Conservation (phyloP, 2,329 filamentous ascomycete genomes). For the Kalmusia sp. region DNA sequence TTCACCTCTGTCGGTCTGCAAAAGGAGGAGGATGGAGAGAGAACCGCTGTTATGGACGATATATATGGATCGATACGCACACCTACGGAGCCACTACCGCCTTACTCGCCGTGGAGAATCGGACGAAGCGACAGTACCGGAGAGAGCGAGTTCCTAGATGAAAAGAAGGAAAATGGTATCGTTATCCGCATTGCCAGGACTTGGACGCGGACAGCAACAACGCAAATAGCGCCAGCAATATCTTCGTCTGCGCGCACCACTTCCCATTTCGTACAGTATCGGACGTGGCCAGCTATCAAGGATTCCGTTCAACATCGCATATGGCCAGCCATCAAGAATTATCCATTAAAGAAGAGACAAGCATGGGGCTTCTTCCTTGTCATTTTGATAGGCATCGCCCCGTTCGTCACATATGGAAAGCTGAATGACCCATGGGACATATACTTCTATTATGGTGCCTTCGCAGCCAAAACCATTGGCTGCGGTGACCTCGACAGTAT, state of each 20-base stretch:
- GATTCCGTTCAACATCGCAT: background rate
- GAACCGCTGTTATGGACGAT: too few species aligned
- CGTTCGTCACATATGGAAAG: background rate
- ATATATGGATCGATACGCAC: too few species aligned
- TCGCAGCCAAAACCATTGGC: conserved; percentile 3
- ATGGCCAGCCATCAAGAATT: conserved; percentile 2
- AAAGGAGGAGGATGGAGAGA: too few species aligned
- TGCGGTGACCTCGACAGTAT: background rate
- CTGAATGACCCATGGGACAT: background rate
- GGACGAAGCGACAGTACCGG: too few species aligned
- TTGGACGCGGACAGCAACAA: background rate
- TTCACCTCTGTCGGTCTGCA: background rate
- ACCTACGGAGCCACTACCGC: too few species aligned
- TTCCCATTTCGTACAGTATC: background rate
- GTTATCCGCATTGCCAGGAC: background rate
- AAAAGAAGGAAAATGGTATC: background rate
- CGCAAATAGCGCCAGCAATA: background rate
- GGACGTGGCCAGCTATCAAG: background rate
- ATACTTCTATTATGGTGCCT: conserved; percentile 4
- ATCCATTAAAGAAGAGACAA: conserved; percentile 2
- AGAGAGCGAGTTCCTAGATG: background rate
- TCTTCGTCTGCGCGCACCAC: background rate
- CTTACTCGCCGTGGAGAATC: conserved; percentile 7
- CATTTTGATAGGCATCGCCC: conserved; percentile 1
- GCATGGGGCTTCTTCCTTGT: background rate